These are phyloP conservation scores for Beauveria rudraprayagi DNA, from an alignment of 2,329 filamentous ascomycete species.

Conservation along the genomic window DNA sequence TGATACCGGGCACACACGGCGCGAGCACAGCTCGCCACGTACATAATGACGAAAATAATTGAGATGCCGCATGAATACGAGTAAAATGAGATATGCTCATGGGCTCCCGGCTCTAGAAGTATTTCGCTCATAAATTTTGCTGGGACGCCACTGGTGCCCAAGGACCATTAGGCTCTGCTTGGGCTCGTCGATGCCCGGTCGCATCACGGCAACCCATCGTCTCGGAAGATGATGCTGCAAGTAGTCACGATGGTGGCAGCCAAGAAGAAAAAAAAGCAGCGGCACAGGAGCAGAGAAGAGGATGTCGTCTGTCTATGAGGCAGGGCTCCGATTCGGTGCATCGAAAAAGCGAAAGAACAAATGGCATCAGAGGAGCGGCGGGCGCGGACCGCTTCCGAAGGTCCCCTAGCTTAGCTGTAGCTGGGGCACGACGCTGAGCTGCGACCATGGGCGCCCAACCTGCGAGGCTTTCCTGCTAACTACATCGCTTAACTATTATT, in stretches of 20 bases:
- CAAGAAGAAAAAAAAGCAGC: background rate
- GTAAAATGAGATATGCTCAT: background rate
- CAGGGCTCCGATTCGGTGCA: conserved; percentile 5
- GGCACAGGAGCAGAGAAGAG: background rate
- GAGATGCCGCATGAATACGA: conserved; percentile 1
- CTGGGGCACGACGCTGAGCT: background rate
- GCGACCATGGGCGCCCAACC: conserved; percentile 6
- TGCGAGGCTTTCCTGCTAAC: background rate
- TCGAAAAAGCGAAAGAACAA: background rate
- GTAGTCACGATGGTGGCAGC: conserved; percentile 5
- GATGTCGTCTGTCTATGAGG: background rate
- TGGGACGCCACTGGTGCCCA: conserved; percentile 7
- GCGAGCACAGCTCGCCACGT: background rate
- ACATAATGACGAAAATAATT: conserved; percentile 7
- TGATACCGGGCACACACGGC: background rate
- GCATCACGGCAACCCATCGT: background rate
- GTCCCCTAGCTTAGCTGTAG: background rate
- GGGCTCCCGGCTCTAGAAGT: background rate
- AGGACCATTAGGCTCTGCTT: conserved; percentile 3
- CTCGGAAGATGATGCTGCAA: background rate
- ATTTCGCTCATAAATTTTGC: background rate
- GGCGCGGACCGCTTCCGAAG: conserved; percentile 4
- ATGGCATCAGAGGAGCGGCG: background rate
- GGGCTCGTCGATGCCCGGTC: background rate
- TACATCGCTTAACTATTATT: background rate